Percentiles rank a stretch among this genome's conserved stretches.
Evolutionary conservation across 2,329 filamentous ascomycete species (phyloP).

Genomic region (Ophiosphaerella herpotricha): DNA sequence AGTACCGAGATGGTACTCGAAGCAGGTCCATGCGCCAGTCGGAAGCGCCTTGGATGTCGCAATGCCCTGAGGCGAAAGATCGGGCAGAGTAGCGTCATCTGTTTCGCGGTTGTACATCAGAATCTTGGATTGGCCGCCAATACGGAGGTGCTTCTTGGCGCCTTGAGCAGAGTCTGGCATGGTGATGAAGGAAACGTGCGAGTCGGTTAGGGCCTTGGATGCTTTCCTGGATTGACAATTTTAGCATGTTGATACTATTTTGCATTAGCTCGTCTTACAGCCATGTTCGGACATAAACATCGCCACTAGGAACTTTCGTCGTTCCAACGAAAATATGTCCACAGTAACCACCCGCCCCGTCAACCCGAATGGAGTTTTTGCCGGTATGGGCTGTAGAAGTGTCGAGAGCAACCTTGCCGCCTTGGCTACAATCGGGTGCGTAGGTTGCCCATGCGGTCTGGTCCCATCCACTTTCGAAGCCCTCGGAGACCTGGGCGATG

Average conservation of each 20-base stretch:
- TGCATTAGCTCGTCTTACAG: slow-evolving; percentile 50
- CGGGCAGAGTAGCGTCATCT: slow-evolving; percentile 65
- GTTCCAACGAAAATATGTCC: slow-evolving; percentile 66
- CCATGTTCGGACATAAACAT: slow-evolving; percentile 62
- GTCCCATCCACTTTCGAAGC: slow-evolving; percentile 65
- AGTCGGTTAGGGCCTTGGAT: slow-evolving; percentile 60
- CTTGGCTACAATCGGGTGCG: slow-evolving; percentile 64
- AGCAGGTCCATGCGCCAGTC: slow-evolving; percentile 60
- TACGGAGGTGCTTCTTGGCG: slow-evolving; percentile 63
- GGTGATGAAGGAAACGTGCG: slow-evolving; percentile 67
- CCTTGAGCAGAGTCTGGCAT: slow-evolving; percentile 64
- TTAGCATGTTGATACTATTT: slow-evolving; percentile 14
- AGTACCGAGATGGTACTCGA: slow-evolving; percentile 64
- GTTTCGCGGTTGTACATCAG: slow-evolving; percentile 68
- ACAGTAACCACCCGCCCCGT: slow-evolving; percentile 63
- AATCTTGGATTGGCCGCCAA: slow-evolving; percentile 64
- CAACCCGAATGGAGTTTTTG: slow-evolving; percentile 76
- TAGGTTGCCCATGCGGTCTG: slow-evolving; percentile 63
- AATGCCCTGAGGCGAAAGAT: slow-evolving; percentile 64
- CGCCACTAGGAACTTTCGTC: slow-evolving; percentile 59
- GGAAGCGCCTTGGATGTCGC: slow-evolving; percentile 59
- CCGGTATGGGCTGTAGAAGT: slow-evolving; percentile 57
- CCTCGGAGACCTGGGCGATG: slow-evolving; percentile 59
- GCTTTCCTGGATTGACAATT: slow-evolving; percentile 53
- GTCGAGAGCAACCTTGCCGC: slow-evolving; percentile 62